Percentiles rank a stretch among this genome's conserved stretches.
Evolutionary conservation across 2,329 filamentous ascomycete species (phyloP).

Genomic region (Colletotrichum neosansevieriae): DNA sequence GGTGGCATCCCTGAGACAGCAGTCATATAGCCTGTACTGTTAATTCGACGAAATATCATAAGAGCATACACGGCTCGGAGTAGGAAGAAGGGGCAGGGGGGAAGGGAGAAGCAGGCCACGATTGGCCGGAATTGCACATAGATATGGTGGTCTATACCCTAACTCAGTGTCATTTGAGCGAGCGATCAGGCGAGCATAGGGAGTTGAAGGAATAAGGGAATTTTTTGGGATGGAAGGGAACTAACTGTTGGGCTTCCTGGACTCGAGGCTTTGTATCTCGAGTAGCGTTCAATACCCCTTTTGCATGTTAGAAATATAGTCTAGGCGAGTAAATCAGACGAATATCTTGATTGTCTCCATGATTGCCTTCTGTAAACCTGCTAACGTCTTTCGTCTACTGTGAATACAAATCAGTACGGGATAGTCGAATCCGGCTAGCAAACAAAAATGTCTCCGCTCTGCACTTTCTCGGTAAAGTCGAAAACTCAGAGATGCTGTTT

Average conservation of each 20-base stretch:
- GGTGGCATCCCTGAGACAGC: conserved; percentile 12
- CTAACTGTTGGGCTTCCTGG: conserved; percentile 9
- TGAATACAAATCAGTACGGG: too few species aligned
- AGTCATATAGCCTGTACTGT: conserved; percentile 37
- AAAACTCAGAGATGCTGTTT: too few species aligned
- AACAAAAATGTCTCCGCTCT: too few species aligned
- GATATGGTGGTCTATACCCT: conserved; percentile 38
- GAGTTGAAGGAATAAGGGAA: conserved; percentile 31
- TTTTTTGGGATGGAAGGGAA: conserved; percentile 23
- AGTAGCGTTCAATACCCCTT: conserved; percentile 38
- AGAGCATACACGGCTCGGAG: conserved; percentile 26
- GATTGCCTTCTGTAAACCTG: too few species aligned
- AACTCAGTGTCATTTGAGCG: conserved; percentile 39
- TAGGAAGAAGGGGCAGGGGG: conserved; percentile 8
- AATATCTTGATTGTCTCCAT: not conserved
- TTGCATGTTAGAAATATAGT: conserved; percentile 33
- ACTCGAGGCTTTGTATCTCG: conserved; percentile 17
- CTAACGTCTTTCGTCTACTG: too few species aligned
- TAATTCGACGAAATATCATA: conserved; percentile 29
- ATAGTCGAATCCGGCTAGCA: too few species aligned
- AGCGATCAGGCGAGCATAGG: conserved; percentile 20
- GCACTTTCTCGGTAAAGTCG: too few species aligned
- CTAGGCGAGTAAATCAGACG: conserved; percentile 26
- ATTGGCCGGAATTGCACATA: conserved; percentile 31
- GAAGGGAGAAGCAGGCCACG: conserved; percentile 3